A percentile compares a stretch with the other conserved stretches of the same genome.
These are phyloP conservation scores for Coelastrella sp. DNA, from an alignment of 139 green algal genomes.

Conservation along the genomic window DNA sequence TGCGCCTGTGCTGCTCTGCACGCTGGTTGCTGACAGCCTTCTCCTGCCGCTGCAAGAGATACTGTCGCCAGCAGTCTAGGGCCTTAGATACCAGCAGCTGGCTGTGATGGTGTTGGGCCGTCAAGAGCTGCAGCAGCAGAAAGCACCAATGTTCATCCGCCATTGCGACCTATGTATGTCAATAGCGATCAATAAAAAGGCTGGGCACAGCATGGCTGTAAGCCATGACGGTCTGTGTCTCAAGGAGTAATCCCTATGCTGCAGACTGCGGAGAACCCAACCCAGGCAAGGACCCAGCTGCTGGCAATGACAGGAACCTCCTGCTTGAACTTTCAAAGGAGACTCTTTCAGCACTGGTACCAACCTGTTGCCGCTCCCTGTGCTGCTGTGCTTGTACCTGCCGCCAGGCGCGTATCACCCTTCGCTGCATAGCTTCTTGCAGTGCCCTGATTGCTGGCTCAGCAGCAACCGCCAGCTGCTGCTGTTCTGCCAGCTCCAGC, in stretches of 20 bases:
- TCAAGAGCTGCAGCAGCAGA: neutral
- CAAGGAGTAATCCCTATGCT: neutral
- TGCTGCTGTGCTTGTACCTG: neutral
- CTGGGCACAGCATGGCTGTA: too few species aligned
- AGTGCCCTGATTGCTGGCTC: neutral
- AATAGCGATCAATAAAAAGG: too few species aligned
- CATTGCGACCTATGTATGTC: too few species aligned
- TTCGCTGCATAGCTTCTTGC: neutral
- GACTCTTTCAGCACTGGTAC: neutral
- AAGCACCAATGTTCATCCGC: too few species aligned
- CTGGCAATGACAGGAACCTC: neutral
- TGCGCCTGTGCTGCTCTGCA: constrained; percentile 1
- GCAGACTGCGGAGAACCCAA: too few species aligned
- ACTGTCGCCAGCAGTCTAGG: constrained; percentile 2
- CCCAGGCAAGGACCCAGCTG: too few species aligned
- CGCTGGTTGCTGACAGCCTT: neutral
- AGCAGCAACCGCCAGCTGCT: constrained; percentile 24
- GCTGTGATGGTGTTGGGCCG: neutral
- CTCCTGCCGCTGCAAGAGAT: neutral
- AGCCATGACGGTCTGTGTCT: neutral
- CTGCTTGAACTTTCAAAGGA: neutral
- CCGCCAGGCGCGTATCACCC: neutral
- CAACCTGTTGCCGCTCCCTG: neutral
- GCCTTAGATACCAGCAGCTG: too few species aligned
- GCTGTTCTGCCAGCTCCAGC: constrained; percentile 6